These are phyloP conservation scores for Cryptosporidium tyzzeri DNA, from an alignment of 169 alveolate genomes.

Conservation along the genomic window DNA sequence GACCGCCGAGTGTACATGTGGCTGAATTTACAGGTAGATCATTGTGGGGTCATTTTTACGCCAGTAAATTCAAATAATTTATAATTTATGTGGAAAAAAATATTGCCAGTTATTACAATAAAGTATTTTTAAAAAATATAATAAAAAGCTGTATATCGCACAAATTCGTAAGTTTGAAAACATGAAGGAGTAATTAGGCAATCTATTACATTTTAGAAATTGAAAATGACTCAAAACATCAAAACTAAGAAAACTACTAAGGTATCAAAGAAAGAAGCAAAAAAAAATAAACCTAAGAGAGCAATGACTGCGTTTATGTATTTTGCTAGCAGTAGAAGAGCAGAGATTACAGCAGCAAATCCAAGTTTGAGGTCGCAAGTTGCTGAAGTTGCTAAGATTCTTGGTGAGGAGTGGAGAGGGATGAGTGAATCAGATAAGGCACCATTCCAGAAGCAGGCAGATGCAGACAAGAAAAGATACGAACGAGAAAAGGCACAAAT, in stretches of 20 bases:
- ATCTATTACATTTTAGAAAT: background rate
- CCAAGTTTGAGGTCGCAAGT: slow-evolving; percentile 89
- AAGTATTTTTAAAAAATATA: background rate
- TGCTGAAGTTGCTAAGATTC: slow-evolving; percentile 90
- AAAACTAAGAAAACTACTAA: slow-evolving; percentile 46
- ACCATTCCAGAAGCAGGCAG: slow-evolving; percentile 91
- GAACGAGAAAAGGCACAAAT: slow-evolving; percentile 86
- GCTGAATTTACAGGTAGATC: slow-evolving; percentile 73
- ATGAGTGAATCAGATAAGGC: slow-evolving; percentile 86
- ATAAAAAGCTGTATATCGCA: slow-evolving; percentile 8
- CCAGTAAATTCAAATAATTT: slow-evolving; percentile 50
- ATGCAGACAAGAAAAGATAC: slow-evolving; percentile 87
- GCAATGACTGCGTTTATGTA: slow-evolving; percentile 90
- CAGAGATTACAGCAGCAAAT: slow-evolving; percentile 84
- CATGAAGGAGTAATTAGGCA: background rate
- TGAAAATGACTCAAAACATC: slow-evolving; percentile 31
- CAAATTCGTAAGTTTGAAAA: slow-evolving; percentile 18
- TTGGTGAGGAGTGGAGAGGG: slow-evolving; percentile 92
- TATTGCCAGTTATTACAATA: slow-evolving; percentile 19
- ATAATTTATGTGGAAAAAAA: slow-evolving; percentile 28
- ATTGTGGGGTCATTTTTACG: slow-evolving; percentile 75
- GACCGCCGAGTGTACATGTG: slow-evolving; percentile 76
- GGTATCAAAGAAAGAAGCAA: slow-evolving; percentile 81
- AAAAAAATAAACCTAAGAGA: slow-evolving; percentile 92
- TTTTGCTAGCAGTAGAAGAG: slow-evolving; percentile 90